Conservation (phyloP, 306 rosid genomes). For the Dicorynia guianensis region DNA sequence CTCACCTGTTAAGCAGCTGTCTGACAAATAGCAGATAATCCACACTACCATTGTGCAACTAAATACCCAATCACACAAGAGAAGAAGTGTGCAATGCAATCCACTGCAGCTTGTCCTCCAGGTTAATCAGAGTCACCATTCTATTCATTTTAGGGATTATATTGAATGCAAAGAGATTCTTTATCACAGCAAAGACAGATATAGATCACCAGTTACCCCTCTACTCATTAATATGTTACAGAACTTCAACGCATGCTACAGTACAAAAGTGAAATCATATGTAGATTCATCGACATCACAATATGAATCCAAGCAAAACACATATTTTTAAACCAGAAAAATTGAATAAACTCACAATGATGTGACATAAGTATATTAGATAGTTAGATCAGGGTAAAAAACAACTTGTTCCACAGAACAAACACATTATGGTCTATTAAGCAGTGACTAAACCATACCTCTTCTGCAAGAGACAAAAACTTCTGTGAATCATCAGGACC, state of each 20-base stretch:
- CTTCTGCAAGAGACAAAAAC: slow-evolving; percentile 87
- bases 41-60: not conserved
- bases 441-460: slow-evolving; percentile 57
- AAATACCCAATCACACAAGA: slow-evolving; percentile 7
- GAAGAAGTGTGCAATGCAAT: slow-evolving; percentile 24
- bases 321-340: not conserved
- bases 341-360: slow-evolving; percentile 4
- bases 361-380: not conserved
- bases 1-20: not conserved
- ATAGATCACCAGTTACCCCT: slow-evolving; percentile 2
- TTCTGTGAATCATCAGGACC: slow-evolving; percentile 77
- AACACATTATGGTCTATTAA: slow-evolving; percentile 3
- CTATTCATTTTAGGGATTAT: slow-evolving; percentile 16
- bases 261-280: slow-evolving; percentile 4
- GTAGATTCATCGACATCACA: not conserved
- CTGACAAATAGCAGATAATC: slow-evolving; percentile 3
- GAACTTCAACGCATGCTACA: slow-evolving; percentile 35
- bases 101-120: slow-evolving; percentile 13
- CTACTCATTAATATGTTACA: not conserved
- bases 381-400: slow-evolving; percentile 18
- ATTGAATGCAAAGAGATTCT: slow-evolving; percentile 22
- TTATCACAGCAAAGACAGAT: slow-evolving; percentile 1
- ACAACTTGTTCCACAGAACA: slow-evolving; percentile 28
- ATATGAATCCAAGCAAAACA: slow-evolving; percentile 20
- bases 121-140: slow-evolving; percentile 18